Evolutionary conservation across 495 filamentous ascomycete genomes (phyloP), one percentile per base, ranked within the genome.

Genomic region (Sabuloglossum arenarium): DNA sequence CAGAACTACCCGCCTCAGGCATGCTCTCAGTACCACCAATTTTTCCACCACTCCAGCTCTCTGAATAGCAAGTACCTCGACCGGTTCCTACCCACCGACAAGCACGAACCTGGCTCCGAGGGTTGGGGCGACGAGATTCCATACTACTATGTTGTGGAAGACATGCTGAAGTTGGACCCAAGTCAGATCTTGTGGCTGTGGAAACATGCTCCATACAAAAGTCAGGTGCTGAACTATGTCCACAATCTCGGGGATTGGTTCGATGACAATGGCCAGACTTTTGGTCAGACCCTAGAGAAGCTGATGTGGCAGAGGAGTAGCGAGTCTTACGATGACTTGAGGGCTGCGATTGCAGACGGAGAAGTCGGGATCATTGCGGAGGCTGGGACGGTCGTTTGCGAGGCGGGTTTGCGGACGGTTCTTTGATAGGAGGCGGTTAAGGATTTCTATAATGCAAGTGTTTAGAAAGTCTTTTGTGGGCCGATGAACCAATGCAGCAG

Each of bases 81-180:
- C 54, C 68, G 64, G 25, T 65, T 54, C 45, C 31, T 34, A 3
- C 21, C 65, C 8, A 61, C 67, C 25, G 42, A 59, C 57, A 54
- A 62, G 46, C 64, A 71, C 51, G 68, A 72, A 19, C 61, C 67
- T n/a, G 67, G 67, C 14, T 63, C 63, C 42, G 71, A 75, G 60
- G 79, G 78, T 45, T 82, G 79, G 79, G 79, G 79, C 29, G 78
- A 81, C 59, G 78, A 79, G 56, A 76, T 80, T 42, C 66, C 68
- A 37, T 77, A 81, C 54, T 80, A 81, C 63, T 81, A 81, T 58
- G 69, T 80, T 21, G 71, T 82, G 25, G 76, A 81, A 63, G 79
- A 81, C 59, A 80, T 82, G 79, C 67, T 81, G 65, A 81, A 82
- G 65, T 68, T 82, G 23, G 71, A 79, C 57, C 79, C 79, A 11